Percentiles rank a stretch among this genome's conserved stretches.
Evolutionary conservation across 2,329 filamentous ascomycete genomes (phyloP).

Genomic region (Hypoxylon sp.): DNA sequence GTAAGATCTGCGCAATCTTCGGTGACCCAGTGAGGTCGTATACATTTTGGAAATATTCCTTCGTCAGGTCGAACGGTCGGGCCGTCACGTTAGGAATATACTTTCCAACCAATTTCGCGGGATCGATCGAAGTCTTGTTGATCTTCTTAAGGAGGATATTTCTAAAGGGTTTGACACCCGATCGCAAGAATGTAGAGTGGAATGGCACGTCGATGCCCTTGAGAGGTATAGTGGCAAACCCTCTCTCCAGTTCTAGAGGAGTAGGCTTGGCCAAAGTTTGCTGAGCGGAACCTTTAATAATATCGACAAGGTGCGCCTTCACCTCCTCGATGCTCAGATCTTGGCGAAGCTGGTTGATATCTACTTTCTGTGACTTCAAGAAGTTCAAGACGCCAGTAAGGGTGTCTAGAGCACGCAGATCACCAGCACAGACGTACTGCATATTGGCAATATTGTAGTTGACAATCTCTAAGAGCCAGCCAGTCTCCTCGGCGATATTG

Average conservation of each 20-base stretch:
- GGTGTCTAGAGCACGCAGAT: slow-evolving; percentile 79
- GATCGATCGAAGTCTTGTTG: slow-evolving; percentile 98
- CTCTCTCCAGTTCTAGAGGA: slow-evolving; percentile 91
- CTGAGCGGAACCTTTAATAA: slow-evolving; percentile 90
- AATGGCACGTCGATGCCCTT: slow-evolving; percentile 98
- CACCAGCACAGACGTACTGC: slow-evolving; percentile 81
- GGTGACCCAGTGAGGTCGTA: slow-evolving; percentile 91
- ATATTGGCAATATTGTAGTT: slow-evolving; percentile 90
- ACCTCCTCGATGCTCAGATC: slow-evolving; percentile 90
- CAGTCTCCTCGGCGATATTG: slow-evolving; percentile 93
- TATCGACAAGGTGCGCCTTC: slow-evolving; percentile 89
- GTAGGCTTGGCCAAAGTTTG: slow-evolving; percentile 90
- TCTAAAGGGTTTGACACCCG: slow-evolving; percentile 98
- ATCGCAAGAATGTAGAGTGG: slow-evolving; percentile 98
- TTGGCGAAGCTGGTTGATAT: slow-evolving; percentile 93
- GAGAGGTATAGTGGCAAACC: slow-evolving; percentile 96
- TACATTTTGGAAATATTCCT: slow-evolving; percentile 99
- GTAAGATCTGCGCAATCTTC: slow-evolving; percentile 83
- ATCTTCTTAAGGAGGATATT: slow-evolving; percentile 99
- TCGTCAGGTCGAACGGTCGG: slow-evolving; percentile 92
- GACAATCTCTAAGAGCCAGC: slow-evolving; percentile 98
- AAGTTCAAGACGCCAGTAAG: slow-evolving; percentile 90
- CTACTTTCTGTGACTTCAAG: slow-evolving; percentile 96
- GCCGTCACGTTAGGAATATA: slow-evolving; percentile 99
- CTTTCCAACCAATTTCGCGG: slow-evolving; percentile 95